Evolutionary conservation across 352 stramenopile species (phyloP), one percentile per base, ranked within the genome.

Genomic region (Phytophthora citricola): DNA sequence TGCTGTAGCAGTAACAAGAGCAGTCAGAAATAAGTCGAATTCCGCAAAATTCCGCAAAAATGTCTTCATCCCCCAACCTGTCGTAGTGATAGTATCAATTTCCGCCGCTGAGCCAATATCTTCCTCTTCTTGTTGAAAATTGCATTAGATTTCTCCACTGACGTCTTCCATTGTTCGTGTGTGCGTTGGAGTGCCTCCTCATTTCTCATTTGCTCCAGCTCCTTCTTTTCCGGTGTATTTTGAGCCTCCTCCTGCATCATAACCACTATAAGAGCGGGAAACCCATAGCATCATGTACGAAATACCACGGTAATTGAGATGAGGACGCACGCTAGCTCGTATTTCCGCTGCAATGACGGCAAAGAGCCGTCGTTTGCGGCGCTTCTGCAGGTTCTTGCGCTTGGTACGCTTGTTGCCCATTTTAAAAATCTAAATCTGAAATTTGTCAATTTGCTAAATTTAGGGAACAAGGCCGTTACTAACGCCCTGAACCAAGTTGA

Each of bases 341-440:
- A 94, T 70, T 49, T 92, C 81, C 1, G 73, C 76, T 29, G 78
- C 36, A 29, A 95, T 71, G 9, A 69, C 60, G 12, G 80, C 84
- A 66, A 91, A 86, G 34, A 92, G 58, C 26, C 86, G 73, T 22
- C 86, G 83, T 68, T 85, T 85, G 41, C 71, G 76, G 44, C 88
- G 85, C 79, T 96, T 96, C 36, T 84, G 78, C 43, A 73, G 36
- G 69, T 96, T 96, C 82, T 94, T 96, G 38, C 77, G 79, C 55
- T 79, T 74, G 1, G 86, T 94, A 14, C 83, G 72, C 11, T 53
- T 26, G 17, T 72, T 80, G 15, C 75, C 75, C 84, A 94, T 91
- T 12, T 27, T 49, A 9, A 29, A 5, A 11, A 43, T 38, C 32
- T 1, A 41, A 41, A 46, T 54, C 53, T 66, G 6, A 17, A n/a